Evolutionary conservation across 1,284 basidiomycete genomes (phyloP).

Genomic region (Ceratobasidium papillatum): DNA sequence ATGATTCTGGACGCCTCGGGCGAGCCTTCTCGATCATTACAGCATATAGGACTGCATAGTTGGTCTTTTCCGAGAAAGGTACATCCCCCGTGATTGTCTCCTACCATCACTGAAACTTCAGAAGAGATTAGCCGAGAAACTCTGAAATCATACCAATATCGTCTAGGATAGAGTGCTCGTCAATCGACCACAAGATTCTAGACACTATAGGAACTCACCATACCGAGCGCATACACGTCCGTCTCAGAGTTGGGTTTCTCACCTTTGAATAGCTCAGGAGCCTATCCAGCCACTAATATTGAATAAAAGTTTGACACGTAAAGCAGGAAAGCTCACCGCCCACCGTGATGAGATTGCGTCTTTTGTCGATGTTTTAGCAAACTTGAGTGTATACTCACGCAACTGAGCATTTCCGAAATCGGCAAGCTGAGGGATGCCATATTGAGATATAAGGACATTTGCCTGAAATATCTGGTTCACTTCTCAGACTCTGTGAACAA

Average conservation of each 20-base stretch:
- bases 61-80: neutral
- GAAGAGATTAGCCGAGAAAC: neutral
- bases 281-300: neutral
- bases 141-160: neutral
- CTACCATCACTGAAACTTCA: neutral
- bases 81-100: neutral
- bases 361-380: neutral
- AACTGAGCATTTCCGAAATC: conserved; percentile 15
- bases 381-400: neutral
- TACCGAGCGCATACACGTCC: conserved; percentile 18
- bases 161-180: neutral
- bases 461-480: neutral
- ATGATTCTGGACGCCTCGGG: neutral
- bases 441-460: neutral
- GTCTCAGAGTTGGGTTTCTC: neutral
- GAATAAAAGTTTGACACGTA: neutral
- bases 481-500: too few species aligned
- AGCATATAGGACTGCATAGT: neutral
- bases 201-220: neutral
- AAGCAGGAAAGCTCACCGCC: neutral
- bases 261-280: neutral
- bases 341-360: neutral
- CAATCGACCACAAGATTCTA: too few species aligned
- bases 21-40: neutral
- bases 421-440: neutral